Evolutionary conservation across 1,284 basidiomycete species (phyloP).

Genomic region (Amylostereum areolatum): DNA sequence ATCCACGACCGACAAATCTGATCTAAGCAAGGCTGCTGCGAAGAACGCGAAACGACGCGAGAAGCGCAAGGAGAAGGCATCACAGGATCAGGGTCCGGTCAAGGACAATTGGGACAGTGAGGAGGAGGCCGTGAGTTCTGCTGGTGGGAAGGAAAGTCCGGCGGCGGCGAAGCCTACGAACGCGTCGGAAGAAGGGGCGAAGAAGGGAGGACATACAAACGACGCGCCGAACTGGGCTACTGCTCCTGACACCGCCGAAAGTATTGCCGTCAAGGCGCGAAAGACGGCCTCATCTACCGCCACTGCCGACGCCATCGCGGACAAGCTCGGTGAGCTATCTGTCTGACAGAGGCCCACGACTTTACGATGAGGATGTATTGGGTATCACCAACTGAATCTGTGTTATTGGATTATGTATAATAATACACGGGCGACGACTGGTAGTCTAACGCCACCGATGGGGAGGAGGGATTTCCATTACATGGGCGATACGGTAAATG

Average conservation of each 20-base stretch:
- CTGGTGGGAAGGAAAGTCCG: constrained; percentile 4
- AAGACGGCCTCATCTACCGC: constrained; percentile 8
- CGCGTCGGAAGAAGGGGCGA: constrained; percentile 17
- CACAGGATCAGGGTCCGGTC: constrained; percentile 30
- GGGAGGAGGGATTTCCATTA: no score
- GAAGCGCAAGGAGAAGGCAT: constrained; percentile 53
- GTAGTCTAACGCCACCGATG: no score
- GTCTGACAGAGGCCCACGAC: constrained; percentile 11
- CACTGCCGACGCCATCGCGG: constrained; percentile 28
- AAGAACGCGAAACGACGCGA: constrained; percentile 78
- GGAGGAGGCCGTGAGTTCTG: constrained; percentile 27
- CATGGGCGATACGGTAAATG: no score
- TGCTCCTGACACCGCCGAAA: constrained; percentile 9
- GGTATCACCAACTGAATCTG: no score
- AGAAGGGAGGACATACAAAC: constrained; percentile 6
- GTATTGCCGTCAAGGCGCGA: constrained; percentile 2
- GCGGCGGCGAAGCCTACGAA: no score
- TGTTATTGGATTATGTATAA: no score
- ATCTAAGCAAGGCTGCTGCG: constrained; percentile 53
- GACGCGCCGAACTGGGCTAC: constrained; percentile 16
- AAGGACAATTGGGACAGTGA: constrained; percentile 78
- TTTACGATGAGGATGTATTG: no score
- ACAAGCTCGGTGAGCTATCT: constrained; percentile 39
- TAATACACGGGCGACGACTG: no score
- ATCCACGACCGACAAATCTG: no score